phyloP scores from a whole-genome alignment of 768 basidiomycete species.

The Chalciporus sphaerocephalus region DNA sequence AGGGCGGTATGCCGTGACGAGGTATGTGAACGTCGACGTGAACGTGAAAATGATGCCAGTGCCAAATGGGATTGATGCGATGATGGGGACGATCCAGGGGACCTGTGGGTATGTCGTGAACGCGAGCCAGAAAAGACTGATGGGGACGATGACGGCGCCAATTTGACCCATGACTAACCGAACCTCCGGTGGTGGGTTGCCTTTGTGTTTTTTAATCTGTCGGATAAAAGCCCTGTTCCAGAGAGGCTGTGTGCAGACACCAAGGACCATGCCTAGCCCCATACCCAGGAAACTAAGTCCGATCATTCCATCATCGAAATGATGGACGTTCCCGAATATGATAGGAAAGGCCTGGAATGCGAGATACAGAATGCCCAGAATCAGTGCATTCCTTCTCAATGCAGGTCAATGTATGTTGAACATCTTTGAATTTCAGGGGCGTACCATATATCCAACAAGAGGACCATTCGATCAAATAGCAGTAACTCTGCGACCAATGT shows the following conservation, averaged over 20 bases:
- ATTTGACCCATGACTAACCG: constrained; percentile 62
- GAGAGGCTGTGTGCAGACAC: constrained; percentile 38
- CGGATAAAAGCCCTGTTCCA: constrained; percentile 41
- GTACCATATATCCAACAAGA: constrained; percentile 67
- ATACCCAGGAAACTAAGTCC: constrained; percentile 51
- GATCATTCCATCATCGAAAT: constrained; percentile 49
- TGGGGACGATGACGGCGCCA: constrained; percentile 62
- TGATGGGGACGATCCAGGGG: constrained; percentile 46
- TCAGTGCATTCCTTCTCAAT: constrained; percentile 33
- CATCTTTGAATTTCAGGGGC: constrained; percentile 10
- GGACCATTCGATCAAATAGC: constrained; percentile 68
- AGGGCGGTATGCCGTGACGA: constrained; percentile 48
- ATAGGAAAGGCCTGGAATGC: constrained; percentile 56
- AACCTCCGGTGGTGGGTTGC: constrained; percentile 58
- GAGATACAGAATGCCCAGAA: constrained; percentile 46
- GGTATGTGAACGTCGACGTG: constrained; percentile 61
- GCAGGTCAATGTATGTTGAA: background rate
- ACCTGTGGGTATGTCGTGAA: constrained; percentile 48
- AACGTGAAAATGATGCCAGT: constrained; percentile 61
- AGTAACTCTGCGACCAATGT: constrained; percentile 46
- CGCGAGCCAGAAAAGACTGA: constrained; percentile 55
- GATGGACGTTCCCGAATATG: constrained; percentile 45
- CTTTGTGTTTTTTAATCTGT: constrained; percentile 37
- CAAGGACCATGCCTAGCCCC: constrained; percentile 43
- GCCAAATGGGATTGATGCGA: constrained; percentile 46